Percentiles rank a stretch among this genome's conserved stretches.
Conservation (phyloP, 2,329 filamentous ascomycete genomes). For the Daldinia sp. region DNA sequence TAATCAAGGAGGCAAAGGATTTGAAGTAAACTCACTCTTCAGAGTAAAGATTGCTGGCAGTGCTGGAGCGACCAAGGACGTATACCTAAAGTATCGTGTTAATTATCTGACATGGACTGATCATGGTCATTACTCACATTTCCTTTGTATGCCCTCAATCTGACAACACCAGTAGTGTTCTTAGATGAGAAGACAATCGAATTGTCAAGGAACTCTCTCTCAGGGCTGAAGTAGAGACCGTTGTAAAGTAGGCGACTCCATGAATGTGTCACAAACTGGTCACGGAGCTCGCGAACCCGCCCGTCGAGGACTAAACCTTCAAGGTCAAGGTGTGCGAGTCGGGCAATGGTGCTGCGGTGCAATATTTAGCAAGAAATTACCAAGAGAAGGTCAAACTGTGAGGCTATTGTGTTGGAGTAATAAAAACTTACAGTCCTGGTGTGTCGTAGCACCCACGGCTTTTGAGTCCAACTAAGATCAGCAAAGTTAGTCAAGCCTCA, state of each 20-base stretch:
- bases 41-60: slow-evolving; percentile 64
- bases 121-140: background rate
- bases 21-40: slow-evolving; percentile 49
- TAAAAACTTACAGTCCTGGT: slow-evolving; percentile 58
- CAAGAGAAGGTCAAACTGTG: background rate
- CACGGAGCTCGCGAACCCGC: slow-evolving; percentile 68
- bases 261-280: slow-evolving; percentile 66
- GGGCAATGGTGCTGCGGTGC: slow-evolving; percentile 34
- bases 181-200: slow-evolving; percentile 71
- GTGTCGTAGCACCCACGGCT: slow-evolving; percentile 84
- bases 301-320: slow-evolving; percentile 69
- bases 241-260: slow-evolving; percentile 62
- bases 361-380: slow-evolving; percentile 3
- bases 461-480: slow-evolving; percentile 71
- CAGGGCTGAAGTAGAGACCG: slow-evolving; percentile 46
- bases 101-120: background rate
- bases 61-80: slow-evolving; percentile 59
- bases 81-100: slow-evolving; percentile 49
- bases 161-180: slow-evolving; percentile 57
- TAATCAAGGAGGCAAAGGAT: background rate
- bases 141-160: slow-evolving; percentile 53
- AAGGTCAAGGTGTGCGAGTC: slow-evolving; percentile 62
- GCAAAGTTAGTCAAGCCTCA: slow-evolving; percentile 50
- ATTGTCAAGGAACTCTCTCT: slow-evolving; percentile 63
- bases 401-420: too few species aligned